Evolutionary conservation across 2,329 filamentous ascomycete species (phyloP).

Genomic region (Alternaria arbusti): DNA sequence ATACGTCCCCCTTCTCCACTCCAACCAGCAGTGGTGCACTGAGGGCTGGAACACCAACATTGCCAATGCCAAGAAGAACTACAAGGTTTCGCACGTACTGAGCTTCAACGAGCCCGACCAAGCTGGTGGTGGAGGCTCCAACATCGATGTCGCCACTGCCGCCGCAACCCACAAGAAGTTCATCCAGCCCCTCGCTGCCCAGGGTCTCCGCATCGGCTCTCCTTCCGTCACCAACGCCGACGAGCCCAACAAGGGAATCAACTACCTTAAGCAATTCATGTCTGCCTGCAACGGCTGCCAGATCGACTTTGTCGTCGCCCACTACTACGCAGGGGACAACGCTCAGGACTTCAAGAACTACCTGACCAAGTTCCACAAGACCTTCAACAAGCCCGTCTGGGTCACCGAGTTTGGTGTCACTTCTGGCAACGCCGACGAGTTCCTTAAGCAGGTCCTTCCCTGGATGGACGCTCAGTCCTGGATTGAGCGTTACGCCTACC

Average conservation of each 20-base stretch:
- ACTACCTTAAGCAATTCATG: slow-evolving; percentile 42
- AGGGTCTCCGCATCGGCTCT: slow-evolving; percentile 41
- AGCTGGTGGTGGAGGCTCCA: slow-evolving; percentile 36
- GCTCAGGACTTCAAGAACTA: slow-evolving; percentile 44
- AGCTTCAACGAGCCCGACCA: slow-evolving; percentile 51
- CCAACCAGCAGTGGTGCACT: slow-evolving; percentile 35
- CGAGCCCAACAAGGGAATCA: slow-evolving; percentile 32
- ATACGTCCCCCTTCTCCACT: slow-evolving; percentile 65
- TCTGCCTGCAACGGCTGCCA: slow-evolving; percentile 33
- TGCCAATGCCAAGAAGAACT: slow-evolving; percentile 33
- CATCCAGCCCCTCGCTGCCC: slow-evolving; percentile 33
- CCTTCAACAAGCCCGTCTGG: slow-evolving; percentile 43
- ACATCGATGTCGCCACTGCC: slow-evolving; percentile 31
- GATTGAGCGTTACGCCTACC: slow-evolving; percentile 45
- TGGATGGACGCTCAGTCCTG: slow-evolving; percentile 44
- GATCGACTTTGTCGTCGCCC: slow-evolving; percentile 46
- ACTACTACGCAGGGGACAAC: slow-evolving; percentile 46
- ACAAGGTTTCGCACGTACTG: slow-evolving; percentile 41
- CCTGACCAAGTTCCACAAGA: slow-evolving; percentile 44
- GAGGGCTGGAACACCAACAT: slow-evolving; percentile 37
- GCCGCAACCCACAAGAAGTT: slow-evolving; percentile 31
- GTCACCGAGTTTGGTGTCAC: slow-evolving; percentile 46
- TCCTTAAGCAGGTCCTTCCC: slow-evolving; percentile 41
- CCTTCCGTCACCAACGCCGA: slow-evolving; percentile 46
- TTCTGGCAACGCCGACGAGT: slow-evolving; percentile 29